Evolutionary conservation across 2,329 filamentous ascomycete genomes (phyloP).

Genomic region (Claviceps pazoutovae): DNA sequence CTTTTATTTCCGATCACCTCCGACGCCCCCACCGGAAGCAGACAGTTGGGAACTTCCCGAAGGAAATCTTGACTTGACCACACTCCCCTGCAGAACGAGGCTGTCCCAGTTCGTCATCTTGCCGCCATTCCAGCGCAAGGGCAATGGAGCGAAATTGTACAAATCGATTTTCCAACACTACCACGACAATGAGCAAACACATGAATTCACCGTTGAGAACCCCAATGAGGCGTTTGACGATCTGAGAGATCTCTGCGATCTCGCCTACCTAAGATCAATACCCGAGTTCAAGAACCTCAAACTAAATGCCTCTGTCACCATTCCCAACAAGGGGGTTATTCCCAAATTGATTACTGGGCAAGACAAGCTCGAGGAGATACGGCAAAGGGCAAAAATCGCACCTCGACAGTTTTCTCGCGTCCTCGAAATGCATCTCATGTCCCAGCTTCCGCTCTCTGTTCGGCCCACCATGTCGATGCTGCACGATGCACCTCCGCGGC

Average conservation of each 20-base stretch:
- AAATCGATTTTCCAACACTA: constrained; percentile 61
- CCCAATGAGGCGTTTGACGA: constrained; percentile 79
- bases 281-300: constrained; percentile 43
- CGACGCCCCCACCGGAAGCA: constrained; percentile 27
- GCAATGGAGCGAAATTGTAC: constrained; percentile 72
- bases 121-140: constrained; percentile 70
- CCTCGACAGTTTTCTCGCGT: constrained; percentile 63
- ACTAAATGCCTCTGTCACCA: constrained; percentile 36
- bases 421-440: constrained; percentile 62
- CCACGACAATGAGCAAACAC: constrained; percentile 50
- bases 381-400: constrained; percentile 53
- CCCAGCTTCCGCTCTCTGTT: constrained; percentile 39
- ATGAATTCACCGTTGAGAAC: constrained; percentile 86
- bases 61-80: constrained; percentile 34
- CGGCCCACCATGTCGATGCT: constrained; percentile 33
- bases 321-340: constrained; percentile 33
- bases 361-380: constrained; percentile 40
- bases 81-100: constrained; percentile 62
- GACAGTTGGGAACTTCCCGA: constrained; percentile 30
- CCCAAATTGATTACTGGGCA: constrained; percentile 44
- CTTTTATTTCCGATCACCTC: constrained; percentile 44
- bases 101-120: constrained; percentile 91
- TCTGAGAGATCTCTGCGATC: constrained; percentile 61
- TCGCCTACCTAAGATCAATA: constrained; percentile 46
- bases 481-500: constrained; percentile 26